Conservation (phyloP, 805 yeast species). For the Starmera quercuum region DNA sequence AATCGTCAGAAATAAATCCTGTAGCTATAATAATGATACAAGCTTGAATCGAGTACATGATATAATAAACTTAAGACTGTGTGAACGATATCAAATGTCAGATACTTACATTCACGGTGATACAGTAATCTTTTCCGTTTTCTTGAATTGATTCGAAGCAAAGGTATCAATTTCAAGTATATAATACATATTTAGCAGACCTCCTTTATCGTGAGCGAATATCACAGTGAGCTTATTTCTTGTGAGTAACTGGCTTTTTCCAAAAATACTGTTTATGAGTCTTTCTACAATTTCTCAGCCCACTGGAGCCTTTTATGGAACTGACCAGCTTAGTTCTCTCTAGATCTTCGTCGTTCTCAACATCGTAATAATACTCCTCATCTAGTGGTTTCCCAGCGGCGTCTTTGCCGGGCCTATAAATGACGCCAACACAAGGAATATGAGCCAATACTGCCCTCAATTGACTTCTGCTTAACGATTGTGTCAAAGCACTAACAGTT, state of each 20-base stretch:
- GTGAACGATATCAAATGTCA: no score
- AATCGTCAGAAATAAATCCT: no score
- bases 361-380: slow-evolving; percentile 86
- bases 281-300: slow-evolving; percentile 83
- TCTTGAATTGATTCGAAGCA: no score
- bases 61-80: no score
- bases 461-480: slow-evolving; percentile 36
- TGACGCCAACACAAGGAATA: slow-evolving; percentile 71
- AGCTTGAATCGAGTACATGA: no score
- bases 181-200: not conserved
- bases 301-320: slow-evolving; percentile 71
- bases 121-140: no score
- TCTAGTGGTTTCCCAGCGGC: slow-evolving; percentile 94
- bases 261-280: slow-evolving; percentile 73
- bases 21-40: no score
- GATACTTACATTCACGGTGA: no score
- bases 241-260: slow-evolving; percentile 32
- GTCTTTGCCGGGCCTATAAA: slow-evolving; percentile 85
- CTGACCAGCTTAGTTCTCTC: slow-evolving; percentile 65
- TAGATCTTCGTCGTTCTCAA: slow-evolving; percentile 70
- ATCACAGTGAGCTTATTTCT: slow-evolving; percentile 6
- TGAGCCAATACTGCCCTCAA: slow-evolving; percentile 36
- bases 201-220: not conserved
- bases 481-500: slow-evolving; percentile 50
- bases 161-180: not conserved